Conservation (phyloP, 768 basidiomycete genomes). For the Lactifluus pinguis region DNA sequence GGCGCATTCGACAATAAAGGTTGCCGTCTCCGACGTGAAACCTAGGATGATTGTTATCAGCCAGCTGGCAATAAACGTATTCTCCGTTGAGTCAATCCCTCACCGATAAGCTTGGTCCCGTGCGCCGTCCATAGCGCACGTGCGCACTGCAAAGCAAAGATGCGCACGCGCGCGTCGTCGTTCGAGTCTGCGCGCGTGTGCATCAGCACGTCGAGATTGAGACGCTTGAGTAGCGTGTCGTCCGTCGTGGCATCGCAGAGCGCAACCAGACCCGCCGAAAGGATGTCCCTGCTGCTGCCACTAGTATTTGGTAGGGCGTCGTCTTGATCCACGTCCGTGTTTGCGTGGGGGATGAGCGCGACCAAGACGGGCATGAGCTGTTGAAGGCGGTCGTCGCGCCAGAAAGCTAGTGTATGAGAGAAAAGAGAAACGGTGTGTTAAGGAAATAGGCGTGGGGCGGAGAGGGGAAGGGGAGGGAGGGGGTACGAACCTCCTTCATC, state of each 20-base stretch:
- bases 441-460: neutral
- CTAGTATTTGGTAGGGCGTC: neutral
- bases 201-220: constrained; percentile 83
- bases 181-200: constrained; percentile 88
- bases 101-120: constrained; percentile 67
- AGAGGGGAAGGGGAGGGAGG: neutral
- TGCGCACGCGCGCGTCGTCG: constrained; percentile 58
- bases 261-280: constrained; percentile 45
- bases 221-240: constrained; percentile 53
- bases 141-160: constrained; percentile 60
- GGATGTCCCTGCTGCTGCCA: constrained; percentile 17
- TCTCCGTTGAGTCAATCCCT: too few relatives aligned
- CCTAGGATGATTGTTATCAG: constrained; percentile 33
- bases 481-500: constrained; percentile 69
- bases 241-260: constrained; percentile 51
- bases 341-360: constrained; percentile 2
- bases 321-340: neutral
- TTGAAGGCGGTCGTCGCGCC: constrained; percentile 76
- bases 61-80: neutral
- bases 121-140: constrained; percentile 69
- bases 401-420: constrained; percentile 53
- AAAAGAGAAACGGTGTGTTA: neutral
- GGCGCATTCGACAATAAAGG: constrained; percentile 79
- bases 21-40: constrained; percentile 70
- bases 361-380: constrained; percentile 37